These are phyloP conservation scores for Monosporascus sp. DNA, from an alignment of 2,329 filamentous ascomycete genomes.

Conservation along the genomic window DNA sequence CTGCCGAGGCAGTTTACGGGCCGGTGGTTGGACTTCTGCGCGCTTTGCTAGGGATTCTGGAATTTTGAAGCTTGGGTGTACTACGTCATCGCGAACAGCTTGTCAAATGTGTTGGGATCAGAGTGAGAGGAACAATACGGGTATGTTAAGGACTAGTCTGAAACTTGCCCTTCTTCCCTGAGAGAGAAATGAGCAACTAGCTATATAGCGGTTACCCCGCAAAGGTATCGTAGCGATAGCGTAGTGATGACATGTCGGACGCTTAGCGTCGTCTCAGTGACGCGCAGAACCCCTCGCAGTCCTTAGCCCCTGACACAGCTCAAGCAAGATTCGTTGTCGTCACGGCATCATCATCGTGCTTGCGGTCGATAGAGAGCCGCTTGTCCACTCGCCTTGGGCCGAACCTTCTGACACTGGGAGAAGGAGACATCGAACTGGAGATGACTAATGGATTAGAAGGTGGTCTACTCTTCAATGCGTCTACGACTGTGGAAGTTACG, in stretches of 20 bases:
- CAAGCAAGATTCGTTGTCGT: slow-evolving; percentile 33
- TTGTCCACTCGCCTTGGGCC: neutral
- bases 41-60: slow-evolving; percentile 2
- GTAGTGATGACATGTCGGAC: too few species aligned
- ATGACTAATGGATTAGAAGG: too few species aligned
- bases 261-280: too few species aligned
- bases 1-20: slow-evolving; percentile 1
- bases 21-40: slow-evolving; percentile 2
- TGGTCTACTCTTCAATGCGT: neutral
- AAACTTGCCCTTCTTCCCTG: too few species aligned
- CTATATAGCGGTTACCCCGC: too few species aligned
- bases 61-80: slow-evolving; percentile 1
- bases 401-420: neutral
- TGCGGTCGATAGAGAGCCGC: neutral
- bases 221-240: too few species aligned
- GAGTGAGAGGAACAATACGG: too few species aligned
- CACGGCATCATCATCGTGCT: slow-evolving; percentile 28
- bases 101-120: too few species aligned
- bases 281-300: too few species aligned
- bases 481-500: neutral
- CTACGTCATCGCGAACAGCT: slow-evolving; percentile 30
- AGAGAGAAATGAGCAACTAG: too few species aligned
- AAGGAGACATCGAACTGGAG: neutral
- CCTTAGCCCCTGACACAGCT: too few species aligned
- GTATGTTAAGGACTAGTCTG: too few species aligned